Base-by-base conservation (phyloP, 371 early-diverging fungal genomes). In the Mucor mucedo region DNA sequence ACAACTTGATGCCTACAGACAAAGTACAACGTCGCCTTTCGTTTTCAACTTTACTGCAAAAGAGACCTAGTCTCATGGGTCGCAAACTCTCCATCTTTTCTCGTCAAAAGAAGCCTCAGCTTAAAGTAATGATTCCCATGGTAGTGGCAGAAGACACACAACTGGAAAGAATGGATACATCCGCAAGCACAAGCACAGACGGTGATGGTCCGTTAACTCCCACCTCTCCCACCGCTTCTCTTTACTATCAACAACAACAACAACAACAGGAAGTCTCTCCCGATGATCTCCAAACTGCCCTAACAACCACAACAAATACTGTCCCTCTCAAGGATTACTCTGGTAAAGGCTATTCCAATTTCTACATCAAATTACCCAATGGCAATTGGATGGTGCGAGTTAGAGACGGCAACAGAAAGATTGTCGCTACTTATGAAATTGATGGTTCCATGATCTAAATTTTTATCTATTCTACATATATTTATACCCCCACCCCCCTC, bases 301-400 rank as follows among this genome's bases (percentile, higher is more conserved):
- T 63, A 4, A 63, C 63, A 33, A 55, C 59, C 1, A 42, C 58
- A 30, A 32, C 54, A n/a, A 28, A 16, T 44, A 54, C 14, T 6
- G 27, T n/a, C 10, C 53, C 53, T n/a, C 33, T 41, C 10, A 58
- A 40, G 53, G 63, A 68, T 58, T 62, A 54, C 6, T 57, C 54
- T 28, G 62, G 62, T 16, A 61, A 73, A 58, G 74, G 70, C 5
- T 76, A 76, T 41, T 76, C 77, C 3, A 76, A 70, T 39, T 76
- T 73, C 29, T 76, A 76, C 50, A 69, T 76, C 38, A 68, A 69
- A 30, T 35, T 76, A 30, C 73, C 73, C 27, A 76, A 76, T 55
- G 77, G 77, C 1, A 73, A 76, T 16, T 76, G 73, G 73, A 62
- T 70, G 59, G 69, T 76, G 9, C 53, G 77, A 8, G 47, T 65